Percentiles rank a stretch among this genome's conserved stretches.
These are phyloP conservation scores for Oryza meridionalis DNA, from an alignment of 176 grass and related monocot species.

Conservation along the genomic window DNA sequence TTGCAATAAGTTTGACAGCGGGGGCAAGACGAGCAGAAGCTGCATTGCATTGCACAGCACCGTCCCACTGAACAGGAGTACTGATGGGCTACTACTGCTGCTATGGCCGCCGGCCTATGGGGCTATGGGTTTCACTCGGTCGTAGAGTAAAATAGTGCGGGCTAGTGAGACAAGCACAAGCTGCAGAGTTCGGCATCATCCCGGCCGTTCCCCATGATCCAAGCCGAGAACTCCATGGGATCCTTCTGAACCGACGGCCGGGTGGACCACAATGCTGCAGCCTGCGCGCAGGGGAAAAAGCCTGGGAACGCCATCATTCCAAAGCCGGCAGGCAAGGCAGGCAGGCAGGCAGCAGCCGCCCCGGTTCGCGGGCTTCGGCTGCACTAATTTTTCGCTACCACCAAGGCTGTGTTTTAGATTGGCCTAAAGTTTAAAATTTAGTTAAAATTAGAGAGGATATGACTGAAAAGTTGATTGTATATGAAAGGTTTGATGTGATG, in stretches of 20 bases:
- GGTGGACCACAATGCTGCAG: conserved; percentile 2
- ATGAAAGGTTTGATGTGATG: too few relatives aligned
- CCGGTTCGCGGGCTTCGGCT: background rate
- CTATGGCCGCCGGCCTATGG: too few relatives aligned
- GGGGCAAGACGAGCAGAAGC: background rate
- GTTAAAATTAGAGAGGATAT: too few relatives aligned
- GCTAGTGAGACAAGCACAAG: background rate
- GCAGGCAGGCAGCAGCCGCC: background rate
- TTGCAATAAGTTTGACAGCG: background rate
- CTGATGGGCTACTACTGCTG: too few relatives aligned
- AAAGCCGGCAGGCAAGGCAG: background rate
- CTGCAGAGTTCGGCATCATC: too few relatives aligned
- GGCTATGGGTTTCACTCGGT: too few relatives aligned
- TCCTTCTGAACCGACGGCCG: conserved; percentile 1
- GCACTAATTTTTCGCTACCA: background rate
- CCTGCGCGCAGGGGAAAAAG: background rate
- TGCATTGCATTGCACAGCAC: background rate
- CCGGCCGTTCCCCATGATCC: background rate
- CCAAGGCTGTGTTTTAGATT: too few relatives aligned
- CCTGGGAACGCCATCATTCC: conserved; percentile 15
- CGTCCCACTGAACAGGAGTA: too few relatives aligned
- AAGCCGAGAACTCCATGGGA: conserved; percentile 25
- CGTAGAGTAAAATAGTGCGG: too few relatives aligned
- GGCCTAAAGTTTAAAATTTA: too few relatives aligned
- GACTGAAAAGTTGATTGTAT: too few relatives aligned